phyloP scores from a whole-genome alignment of 148 eudicot species.

The Dysphania ambrosioides region DNA sequence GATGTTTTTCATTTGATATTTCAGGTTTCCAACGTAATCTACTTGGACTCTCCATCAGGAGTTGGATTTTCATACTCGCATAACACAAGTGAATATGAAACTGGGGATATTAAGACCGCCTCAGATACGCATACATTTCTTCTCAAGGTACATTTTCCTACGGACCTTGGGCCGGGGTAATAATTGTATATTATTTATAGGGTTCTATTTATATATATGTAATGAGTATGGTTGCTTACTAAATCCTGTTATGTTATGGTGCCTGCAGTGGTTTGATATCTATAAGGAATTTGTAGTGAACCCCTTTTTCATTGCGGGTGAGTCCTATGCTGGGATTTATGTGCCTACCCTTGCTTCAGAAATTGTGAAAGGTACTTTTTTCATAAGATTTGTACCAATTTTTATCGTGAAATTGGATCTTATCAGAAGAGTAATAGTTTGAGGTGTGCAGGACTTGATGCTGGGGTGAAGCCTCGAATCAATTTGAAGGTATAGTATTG shows the following conservation, averaged over 20 bases:
- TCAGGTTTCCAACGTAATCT: constrained; percentile 82
- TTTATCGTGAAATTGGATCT: neutral
- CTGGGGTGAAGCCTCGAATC: constrained; percentile 63
- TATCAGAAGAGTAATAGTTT: neutral
- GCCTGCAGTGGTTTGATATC: constrained; percentile 72
- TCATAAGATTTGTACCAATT: neutral
- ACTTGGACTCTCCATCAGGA: constrained; percentile 92
- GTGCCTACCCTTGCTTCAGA: constrained; percentile 87
- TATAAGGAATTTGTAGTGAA: constrained; percentile 68
- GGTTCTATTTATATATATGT: no score
- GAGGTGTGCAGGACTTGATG: constrained; percentile 62
- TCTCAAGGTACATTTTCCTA: constrained; percentile 56
- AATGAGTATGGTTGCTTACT: neutral
- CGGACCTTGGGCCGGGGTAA: no score
- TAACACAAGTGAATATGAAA: constrained; percentile 55
- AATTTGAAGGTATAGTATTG: constrained; percentile 59
- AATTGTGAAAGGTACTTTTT: constrained; percentile 65
- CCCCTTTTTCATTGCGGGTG: constrained; percentile 83
- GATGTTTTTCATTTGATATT: neutral
- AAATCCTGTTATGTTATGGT: constrained; percentile 9
- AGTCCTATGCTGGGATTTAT: constrained; percentile 94
- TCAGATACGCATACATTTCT: constrained; percentile 68
- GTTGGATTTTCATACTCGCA: constrained; percentile 75
- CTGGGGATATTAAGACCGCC: constrained; percentile 80
- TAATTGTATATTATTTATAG: no score